A percentile compares a stretch with the other conserved stretches of the same genome.
Evolutionary conservation across 495 filamentous ascomycete species (phyloP).

Genomic region (Penicillium coffeae): DNA sequence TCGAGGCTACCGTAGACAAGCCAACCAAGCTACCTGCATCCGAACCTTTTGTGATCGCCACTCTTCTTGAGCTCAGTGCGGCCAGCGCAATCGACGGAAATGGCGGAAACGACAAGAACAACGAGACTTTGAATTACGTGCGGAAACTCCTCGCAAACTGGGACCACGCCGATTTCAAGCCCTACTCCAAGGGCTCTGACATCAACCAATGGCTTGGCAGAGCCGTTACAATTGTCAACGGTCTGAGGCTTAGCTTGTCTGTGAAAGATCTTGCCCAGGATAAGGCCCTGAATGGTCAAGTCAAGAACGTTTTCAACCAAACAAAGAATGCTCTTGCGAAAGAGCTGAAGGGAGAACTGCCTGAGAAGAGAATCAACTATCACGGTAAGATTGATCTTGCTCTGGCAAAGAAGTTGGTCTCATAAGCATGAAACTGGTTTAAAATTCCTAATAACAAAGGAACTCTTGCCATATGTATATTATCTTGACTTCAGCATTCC

Average conservation of each 20-base stretch:
- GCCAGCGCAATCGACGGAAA: conserved; percentile 29
- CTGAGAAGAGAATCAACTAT: background rate
- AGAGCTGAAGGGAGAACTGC: background rate
- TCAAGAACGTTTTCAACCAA: conserved; percentile 3
- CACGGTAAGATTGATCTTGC: background rate
- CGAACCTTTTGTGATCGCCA: conserved; percentile 39
- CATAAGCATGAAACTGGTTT: background rate
- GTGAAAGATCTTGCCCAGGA: conserved; percentile 10
- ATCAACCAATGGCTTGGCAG: conserved; percentile 25
- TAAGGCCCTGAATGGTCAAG: conserved; percentile 2
- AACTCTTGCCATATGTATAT: conserved; percentile 19
- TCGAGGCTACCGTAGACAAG: background rate
- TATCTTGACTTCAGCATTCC: conserved; percentile 19
- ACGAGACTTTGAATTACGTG: conserved; percentile 35
- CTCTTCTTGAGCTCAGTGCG: conserved; percentile 43
- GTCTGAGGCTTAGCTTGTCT: conserved; percentile 20
- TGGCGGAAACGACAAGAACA: conserved; percentile 26
- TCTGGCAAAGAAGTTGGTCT: background rate
- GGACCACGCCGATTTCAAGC: conserved; percentile 9
- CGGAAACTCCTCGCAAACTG: conserved; percentile 24
- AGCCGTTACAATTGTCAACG: conserved; percentile 30
- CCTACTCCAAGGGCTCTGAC: conserved; percentile 7
- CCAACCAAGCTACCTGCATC: conserved; percentile 28
- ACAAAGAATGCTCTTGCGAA: conserved; percentile 21
- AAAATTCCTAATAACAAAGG: background rate